These are phyloP conservation scores for Peronosclerospora sorghi DNA, from an alignment of 352 stramenopile genomes.

Conservation along the genomic window DNA sequence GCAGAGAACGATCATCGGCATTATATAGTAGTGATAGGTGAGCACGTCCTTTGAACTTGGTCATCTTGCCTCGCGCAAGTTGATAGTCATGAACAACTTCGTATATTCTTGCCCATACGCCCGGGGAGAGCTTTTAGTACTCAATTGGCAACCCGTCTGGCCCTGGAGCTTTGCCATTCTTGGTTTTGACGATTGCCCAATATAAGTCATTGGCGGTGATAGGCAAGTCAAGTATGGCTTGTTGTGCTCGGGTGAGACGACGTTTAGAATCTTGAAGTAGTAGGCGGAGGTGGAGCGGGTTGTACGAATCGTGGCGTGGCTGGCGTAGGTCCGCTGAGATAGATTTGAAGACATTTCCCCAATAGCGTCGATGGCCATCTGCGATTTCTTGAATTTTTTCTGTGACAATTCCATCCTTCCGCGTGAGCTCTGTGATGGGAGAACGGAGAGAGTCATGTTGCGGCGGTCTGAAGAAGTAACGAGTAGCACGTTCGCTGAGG, in stretches of 20 bases:
- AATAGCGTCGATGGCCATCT: conserved; percentile 1
- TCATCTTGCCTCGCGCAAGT: conserved; percentile 6
- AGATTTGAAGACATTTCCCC: conserved; percentile 4
- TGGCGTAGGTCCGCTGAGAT: conserved; percentile 3
- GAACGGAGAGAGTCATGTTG: conserved; percentile 6
- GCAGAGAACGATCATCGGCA: not conserved
- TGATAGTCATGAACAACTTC: conserved; percentile 5
- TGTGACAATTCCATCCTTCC: not conserved
- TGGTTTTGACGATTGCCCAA: conserved; percentile 6
- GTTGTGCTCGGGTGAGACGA: not conserved
- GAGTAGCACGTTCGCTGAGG: conserved; percentile 5
- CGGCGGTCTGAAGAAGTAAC: conserved; percentile 4
- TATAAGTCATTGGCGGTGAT: conserved; percentile 9
- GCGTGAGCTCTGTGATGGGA: too few relatives aligned
- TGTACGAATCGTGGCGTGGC: not conserved
- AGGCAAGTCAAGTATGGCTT: too few relatives aligned
- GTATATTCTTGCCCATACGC: conserved; percentile 2
- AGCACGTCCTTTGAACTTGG: conserved; percentile 6
- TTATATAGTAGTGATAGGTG: conserved; percentile 7
- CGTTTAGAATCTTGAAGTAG: not conserved
- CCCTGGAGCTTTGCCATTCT: conserved; percentile 3
- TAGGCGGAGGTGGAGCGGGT: not conserved
- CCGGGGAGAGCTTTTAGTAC: too few relatives aligned
- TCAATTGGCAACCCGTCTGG: conserved; percentile 5
- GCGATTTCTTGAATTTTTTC: conserved; percentile 1